phyloP scores from a whole-genome alignment of 192 early-diverging fungal genomes.

The Mortierella claussenii region DNA sequence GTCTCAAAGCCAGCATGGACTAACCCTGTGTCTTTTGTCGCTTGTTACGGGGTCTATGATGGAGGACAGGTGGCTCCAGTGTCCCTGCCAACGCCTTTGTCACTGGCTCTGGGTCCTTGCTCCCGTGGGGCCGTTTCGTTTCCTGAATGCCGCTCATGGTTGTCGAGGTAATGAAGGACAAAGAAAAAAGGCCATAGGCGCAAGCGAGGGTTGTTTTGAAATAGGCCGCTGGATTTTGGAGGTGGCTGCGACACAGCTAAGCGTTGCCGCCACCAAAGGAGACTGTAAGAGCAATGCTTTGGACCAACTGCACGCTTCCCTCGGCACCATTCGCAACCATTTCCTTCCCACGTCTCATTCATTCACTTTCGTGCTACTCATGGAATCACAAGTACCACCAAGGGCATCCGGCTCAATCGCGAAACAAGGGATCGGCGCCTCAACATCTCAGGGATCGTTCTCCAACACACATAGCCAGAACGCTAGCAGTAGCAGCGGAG shows the following conservation, averaged over 20 bases:
- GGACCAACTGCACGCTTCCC: too few species aligned
- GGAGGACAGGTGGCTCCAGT: conserved; percentile 32
- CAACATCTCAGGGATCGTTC: conserved; percentile 20
- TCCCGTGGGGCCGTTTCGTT: conserved; percentile 32
- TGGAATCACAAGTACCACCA: conserved; percentile 9
- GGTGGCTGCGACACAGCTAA: too few species aligned
- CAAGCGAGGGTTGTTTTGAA: too few species aligned
- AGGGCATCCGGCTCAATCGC: conserved; percentile 4
- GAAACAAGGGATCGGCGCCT: neutral
- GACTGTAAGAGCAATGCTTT: too few species aligned
- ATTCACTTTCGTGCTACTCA: neutral
- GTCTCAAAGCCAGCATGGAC: too few species aligned
- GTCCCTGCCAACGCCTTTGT: conserved; percentile 44
- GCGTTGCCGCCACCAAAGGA: too few species aligned
- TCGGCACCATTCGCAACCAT: too few species aligned
- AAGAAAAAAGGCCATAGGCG: too few species aligned
- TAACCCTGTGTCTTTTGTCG: conserved; percentile 43
- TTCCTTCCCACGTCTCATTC: too few species aligned
- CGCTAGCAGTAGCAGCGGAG: neutral
- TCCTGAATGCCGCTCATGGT: conserved; percentile 2
- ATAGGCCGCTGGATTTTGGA: neutral
- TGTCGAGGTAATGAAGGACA: neutral
- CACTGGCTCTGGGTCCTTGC: conserved; percentile 24
- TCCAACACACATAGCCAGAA: conserved; percentile 1
- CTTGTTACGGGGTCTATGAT: conserved; percentile 36